Base-by-base conservation (phyloP, 495 filamentous ascomycete genomes). In the Clohesyomyces aquaticus region DNA sequence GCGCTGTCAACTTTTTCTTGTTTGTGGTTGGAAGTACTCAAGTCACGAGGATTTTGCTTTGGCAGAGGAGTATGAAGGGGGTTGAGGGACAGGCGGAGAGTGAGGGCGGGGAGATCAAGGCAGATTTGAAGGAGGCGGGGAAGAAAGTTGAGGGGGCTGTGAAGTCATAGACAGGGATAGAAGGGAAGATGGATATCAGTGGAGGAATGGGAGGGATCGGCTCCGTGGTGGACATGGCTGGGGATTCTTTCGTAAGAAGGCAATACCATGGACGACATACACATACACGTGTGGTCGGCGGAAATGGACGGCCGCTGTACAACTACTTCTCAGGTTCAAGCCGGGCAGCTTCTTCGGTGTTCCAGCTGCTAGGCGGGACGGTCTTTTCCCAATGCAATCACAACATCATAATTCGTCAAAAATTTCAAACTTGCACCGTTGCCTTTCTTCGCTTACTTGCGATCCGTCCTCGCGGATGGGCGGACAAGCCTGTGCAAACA, bases 1-100 rank as follows among this genome's bases (percentile, higher is more conserved):
- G n/a, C n/a, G 85, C 93, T 18, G 94, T 98, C 68, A 98, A 98
- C 85, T 97, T 97, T 86, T 96, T 97, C 85, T 88, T 98, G 65
- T 91, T 87, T 61, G 80, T 85, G 55, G 93, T 96, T 61, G 94
- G 95, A 66, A 76, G 87, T 50, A 83, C 89, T 56, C 94, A 98
- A 80, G 80, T 91, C 57, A 76, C 77, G 60, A 87, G 94, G 66
- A 96, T 98, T 71, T 65, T 81, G 66, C 53, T 85, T 72, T 95
- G 86, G 74, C 83, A 86, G 67, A 72, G 76, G 65, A 82, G 78
- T 63, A 73, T 86, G 61, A 87, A 88, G 80, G 81, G 70, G 38
- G 75, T 86, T 78, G 81, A 71, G 38, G 74, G 79, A 52, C 74
- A 79, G 53, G 81, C 74, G 54, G 78, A 83, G 72, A 78, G 80